Evolutionary conservation across 768 basidiomycete genomes (phyloP).

Genomic region (Sporobolomyces roseus): DNA sequence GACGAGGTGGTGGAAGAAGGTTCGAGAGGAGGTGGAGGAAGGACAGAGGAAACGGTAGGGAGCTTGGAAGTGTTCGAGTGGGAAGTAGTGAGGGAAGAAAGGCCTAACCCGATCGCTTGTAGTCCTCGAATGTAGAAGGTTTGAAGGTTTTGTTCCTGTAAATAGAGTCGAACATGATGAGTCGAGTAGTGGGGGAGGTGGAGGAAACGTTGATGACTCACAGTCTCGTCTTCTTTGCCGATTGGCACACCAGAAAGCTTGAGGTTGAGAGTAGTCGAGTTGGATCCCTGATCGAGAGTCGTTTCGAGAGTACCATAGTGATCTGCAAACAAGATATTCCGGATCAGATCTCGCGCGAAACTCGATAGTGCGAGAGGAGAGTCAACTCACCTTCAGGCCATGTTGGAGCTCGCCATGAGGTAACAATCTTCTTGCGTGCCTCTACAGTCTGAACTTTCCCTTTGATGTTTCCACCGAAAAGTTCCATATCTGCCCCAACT

Average conservation of each 20-base stretch:
- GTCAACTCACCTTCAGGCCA: conserved; percentile 42
- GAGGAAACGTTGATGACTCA: conserved; percentile 27
- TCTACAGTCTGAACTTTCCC: conserved; percentile 41
- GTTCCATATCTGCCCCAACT: conserved; percentile 38
- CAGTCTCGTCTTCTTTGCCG: conserved; percentile 46
- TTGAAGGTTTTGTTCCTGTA: conserved; percentile 17
- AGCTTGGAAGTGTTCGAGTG: neutral
- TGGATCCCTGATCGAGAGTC: conserved; percentile 40
- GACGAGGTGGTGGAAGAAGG: no score
- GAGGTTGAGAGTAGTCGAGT: conserved; percentile 41
- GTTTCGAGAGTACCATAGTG: conserved; percentile 42
- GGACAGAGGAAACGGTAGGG: conserved; percentile 1
- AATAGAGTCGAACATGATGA: neutral
- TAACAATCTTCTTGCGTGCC: conserved; percentile 28
- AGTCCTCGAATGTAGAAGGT: conserved; percentile 25
- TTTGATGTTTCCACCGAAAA: conserved; percentile 45
- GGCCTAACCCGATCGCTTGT: conserved; percentile 37
- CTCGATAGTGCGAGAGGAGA: no score
- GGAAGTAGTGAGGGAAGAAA: conserved; percentile 20
- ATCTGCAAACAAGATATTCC: conserved; percentile 9
- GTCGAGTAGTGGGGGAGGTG: neutral
- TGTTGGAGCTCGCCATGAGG: conserved; percentile 44
- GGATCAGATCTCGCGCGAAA: no score
- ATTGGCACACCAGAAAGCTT: conserved; percentile 42
- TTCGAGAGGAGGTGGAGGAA: conserved; percentile 2